A percentile compares a stretch with the other conserved stretches of the same genome.
These are phyloP conservation scores for Calendula officinalis DNA, from an alignment of 129 eudicot genomes.

Conservation along the genomic window DNA sequence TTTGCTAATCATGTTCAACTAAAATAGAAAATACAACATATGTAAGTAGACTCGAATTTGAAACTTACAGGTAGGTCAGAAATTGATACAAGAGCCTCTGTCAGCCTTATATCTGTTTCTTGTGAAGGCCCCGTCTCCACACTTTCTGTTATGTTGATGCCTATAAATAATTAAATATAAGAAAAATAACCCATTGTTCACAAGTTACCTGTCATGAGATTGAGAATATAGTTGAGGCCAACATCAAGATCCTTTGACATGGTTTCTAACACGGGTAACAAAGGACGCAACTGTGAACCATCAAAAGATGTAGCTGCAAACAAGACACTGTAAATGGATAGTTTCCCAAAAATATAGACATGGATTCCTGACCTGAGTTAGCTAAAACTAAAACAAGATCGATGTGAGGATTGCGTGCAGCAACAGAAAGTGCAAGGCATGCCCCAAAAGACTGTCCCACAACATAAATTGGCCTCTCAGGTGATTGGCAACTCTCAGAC, in stretches of 20 bases:
- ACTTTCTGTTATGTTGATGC: conserved; percentile 38
- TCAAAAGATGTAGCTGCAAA: conserved; percentile 68
- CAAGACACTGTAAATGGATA: conserved; percentile 14
- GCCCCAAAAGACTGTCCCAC: conserved; percentile 82
- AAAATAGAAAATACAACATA: not conserved
- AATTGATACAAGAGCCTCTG: conserved; percentile 38
- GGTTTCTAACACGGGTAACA: conserved; percentile 40
- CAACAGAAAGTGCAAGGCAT: conserved; percentile 78
- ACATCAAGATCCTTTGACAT: conserved; percentile 48
- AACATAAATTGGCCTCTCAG: conserved; percentile 72
- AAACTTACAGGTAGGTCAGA: conserved; percentile 63
- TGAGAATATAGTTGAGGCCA: conserved; percentile 40
- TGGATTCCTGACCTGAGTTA: conserved; percentile 61
- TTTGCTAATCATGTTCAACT: conserved; percentile 4
- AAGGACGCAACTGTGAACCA: conserved; percentile 47
- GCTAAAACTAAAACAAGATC: conserved; percentile 67
- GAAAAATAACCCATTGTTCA: not conserved
- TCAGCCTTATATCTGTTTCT: conserved; percentile 45
- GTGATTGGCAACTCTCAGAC: conserved; percentile 43
- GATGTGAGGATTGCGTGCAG: conserved; percentile 65
- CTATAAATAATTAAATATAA: conserved; percentile 20
- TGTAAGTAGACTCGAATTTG: not conserved
- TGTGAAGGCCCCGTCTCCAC: conserved; percentile 38
- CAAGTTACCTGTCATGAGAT: conserved; percentile 48
- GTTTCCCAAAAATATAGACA: not conserved